Percentiles rank a stretch among this genome's conserved stretches.
Evolutionary conservation across 768 basidiomycete species (phyloP).

Genomic region (Lenzites betulinus): DNA sequence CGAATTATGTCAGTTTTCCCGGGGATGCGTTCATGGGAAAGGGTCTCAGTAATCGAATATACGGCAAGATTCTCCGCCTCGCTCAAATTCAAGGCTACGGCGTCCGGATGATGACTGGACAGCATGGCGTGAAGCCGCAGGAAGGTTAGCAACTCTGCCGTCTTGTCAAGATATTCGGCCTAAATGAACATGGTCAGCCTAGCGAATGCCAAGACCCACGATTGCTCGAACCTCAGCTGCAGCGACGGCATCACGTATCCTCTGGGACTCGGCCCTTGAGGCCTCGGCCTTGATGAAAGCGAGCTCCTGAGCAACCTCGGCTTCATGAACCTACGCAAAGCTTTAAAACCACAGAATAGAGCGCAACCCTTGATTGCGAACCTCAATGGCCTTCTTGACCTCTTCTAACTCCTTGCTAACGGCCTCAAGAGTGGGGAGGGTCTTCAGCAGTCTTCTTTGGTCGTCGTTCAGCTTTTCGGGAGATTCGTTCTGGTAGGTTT

Average conservation of each 20-base stretch:
- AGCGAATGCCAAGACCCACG: not conserved
- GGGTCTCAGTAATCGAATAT: constrained; percentile 50
- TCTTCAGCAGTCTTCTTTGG: constrained; percentile 73
- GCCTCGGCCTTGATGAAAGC: constrained; percentile 55
- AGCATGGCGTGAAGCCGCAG: constrained; percentile 59
- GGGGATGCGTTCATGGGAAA: constrained; percentile 58
- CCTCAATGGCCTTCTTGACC: constrained; percentile 84
- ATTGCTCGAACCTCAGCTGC: constrained; percentile 51
- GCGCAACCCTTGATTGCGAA: constrained; percentile 29
- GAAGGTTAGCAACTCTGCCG: constrained; percentile 56
- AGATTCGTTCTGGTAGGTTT: constrained; percentile 66
- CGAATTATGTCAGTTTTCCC: constrained; percentile 52
- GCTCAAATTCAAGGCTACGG: constrained; percentile 45
- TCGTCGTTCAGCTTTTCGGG: constrained; percentile 83
- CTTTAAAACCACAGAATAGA: not conserved
- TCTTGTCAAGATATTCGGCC: constrained; percentile 46
- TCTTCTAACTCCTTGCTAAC: constrained; percentile 82
- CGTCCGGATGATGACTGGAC: constrained; percentile 44
- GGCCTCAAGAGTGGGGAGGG: constrained; percentile 75
- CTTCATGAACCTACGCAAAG: constrained; percentile 56
- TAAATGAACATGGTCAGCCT: constrained; percentile 29
- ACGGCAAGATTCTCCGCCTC: constrained; percentile 58
- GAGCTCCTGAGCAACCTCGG: constrained; percentile 59
- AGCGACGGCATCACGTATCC: constrained; percentile 56
- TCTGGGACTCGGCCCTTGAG: constrained; percentile 56